These are phyloP conservation scores for Harringtonia lauricola DNA, from an alignment of 2,329 filamentous ascomycete genomes.

Conservation along the genomic window DNA sequence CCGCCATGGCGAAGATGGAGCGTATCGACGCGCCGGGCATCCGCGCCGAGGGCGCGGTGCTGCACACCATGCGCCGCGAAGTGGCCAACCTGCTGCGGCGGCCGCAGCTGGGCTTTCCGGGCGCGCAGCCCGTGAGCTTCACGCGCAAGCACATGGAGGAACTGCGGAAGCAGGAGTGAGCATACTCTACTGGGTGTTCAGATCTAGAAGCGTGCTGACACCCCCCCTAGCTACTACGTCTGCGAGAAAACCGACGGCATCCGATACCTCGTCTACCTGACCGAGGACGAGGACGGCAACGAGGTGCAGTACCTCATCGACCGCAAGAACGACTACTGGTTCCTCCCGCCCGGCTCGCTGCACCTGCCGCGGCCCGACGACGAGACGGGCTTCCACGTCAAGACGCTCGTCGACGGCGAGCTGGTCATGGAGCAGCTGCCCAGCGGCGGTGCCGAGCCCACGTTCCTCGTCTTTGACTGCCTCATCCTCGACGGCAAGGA, in stretches of 20 bases:
- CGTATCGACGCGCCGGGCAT: constrained; percentile 52
- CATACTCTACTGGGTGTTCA: constrained; percentile 2
- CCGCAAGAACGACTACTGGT: constrained; percentile 96
- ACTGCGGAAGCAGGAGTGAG: constrained; percentile 65
- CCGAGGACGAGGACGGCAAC: constrained; percentile 43
- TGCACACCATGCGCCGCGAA: constrained; percentile 49
- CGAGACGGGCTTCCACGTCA: constrained; percentile 54
- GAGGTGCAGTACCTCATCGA: constrained; percentile 91
- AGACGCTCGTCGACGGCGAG: constrained; percentile 86
- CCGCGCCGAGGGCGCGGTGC: constrained; percentile 50
- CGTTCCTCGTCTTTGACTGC: constrained; percentile 90
- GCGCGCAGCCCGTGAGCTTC: constrained; percentile 91
- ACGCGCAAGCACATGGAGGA: constrained; percentile 71
- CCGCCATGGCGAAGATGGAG: constrained; percentile 22
- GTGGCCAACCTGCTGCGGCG: constrained; percentile 68
- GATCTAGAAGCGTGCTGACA: not conserved
- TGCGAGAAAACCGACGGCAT: constrained; percentile 98
- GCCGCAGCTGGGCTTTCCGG: constrained; percentile 62
- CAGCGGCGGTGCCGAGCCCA: constrained; percentile 57
- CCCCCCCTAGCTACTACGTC: constrained; percentile 66
- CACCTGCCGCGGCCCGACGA: constrained; percentile 68
- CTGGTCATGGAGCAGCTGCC: constrained; percentile 73
- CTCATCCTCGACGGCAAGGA: constrained; percentile 68
- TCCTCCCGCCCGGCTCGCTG: constrained; percentile 54
- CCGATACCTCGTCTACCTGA: constrained; percentile 87